phyloP scores from a whole-genome alignment of 139 green algal species.

The Edaphochlamys debaryana region DNA sequence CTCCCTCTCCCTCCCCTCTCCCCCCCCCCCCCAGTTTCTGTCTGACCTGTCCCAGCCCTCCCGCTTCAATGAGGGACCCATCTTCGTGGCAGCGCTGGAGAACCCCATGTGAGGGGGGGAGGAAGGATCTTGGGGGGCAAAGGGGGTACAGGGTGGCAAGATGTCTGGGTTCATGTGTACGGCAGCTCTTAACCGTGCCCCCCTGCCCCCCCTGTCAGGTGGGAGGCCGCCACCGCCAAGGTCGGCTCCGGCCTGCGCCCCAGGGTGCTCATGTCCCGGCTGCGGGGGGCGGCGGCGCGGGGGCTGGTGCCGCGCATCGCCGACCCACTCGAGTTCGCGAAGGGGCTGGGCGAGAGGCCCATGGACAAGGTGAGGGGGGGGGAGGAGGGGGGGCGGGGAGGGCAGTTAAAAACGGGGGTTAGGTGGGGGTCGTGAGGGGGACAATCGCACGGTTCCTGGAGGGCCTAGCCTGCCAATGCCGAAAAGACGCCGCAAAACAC shows the following conservation, averaged over 20 bases:
- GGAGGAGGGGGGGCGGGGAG: too few relatives aligned
- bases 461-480: too few relatives aligned
- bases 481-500: too few relatives aligned
- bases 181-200: too few relatives aligned
- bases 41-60: neutral
- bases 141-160: too few relatives aligned
- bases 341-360: neutral
- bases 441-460: too few relatives aligned
- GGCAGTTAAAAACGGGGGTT: too few relatives aligned
- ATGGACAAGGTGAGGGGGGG: neutral
- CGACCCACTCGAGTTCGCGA: slow-evolving; percentile 13
- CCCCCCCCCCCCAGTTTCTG: too few relatives aligned
- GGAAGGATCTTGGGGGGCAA: too few relatives aligned
- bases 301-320: neutral
- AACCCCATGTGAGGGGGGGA: slow-evolving; percentile 1
- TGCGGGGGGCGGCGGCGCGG: neutral
- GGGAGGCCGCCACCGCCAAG: slow-evolving; percentile 5
- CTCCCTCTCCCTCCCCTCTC: too few relatives aligned
- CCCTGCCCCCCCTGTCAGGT: neutral
- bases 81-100: slow-evolving; percentile 3
- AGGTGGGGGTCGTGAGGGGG: too few relatives aligned
- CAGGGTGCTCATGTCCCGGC: neutral
- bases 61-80: neutral
- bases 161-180: too few relatives aligned
- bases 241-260: neutral